Base-by-base conservation (phyloP, 2,329 filamentous ascomycete species). In the Exophiala mesophila region DNA sequence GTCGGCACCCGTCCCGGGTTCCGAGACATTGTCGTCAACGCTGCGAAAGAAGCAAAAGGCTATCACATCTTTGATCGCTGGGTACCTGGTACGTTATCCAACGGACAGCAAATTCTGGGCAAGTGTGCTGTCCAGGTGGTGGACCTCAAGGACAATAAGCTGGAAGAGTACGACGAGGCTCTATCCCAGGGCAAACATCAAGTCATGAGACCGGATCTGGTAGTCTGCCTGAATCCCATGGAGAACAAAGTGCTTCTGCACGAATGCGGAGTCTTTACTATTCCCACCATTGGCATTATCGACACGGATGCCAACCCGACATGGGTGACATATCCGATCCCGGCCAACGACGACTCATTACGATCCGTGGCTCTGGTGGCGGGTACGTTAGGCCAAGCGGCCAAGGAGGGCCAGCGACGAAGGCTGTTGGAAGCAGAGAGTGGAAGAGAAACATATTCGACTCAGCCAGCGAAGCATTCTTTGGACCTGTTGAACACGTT, bases 321-420 rank as follows among this genome's bases (percentile, higher is more conserved):
- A 0, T 90, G 86, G 79, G 88, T 97, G 37, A 97, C 92, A 3
- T 98, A 98, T 62, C 85, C 86, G 10, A 96, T 98, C 55, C 92
- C 92, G 2, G 88, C 88, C 37, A 98, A 98, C 63, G 92, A 98
- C 61, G 92, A 98, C 73, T 94, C 88, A 77, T 66, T 95, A 54
- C 83, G 92, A 47, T 82, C 83, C 52, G 77, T 88, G 36, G 79
- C 83, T 55, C 74, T 96, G 47, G 86, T 98, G 55, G 85, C 82
- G 3, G 88, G 88, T 39, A 82, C 92, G 1, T 73, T 98, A 26
- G 90, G 89, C 29, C 78, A 84, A 39, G 92, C 92, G 1, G 92
- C 86, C 7, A 72, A 94, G 67, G 72, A 77, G 39, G 92, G 92
- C 26, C 82, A 88, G 59, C 65, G 72, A 56, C 74, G 77, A 47